phyloP scores from a whole-genome alignment of 331 rosid genomes.

The Telfairia occidentalis region DNA sequence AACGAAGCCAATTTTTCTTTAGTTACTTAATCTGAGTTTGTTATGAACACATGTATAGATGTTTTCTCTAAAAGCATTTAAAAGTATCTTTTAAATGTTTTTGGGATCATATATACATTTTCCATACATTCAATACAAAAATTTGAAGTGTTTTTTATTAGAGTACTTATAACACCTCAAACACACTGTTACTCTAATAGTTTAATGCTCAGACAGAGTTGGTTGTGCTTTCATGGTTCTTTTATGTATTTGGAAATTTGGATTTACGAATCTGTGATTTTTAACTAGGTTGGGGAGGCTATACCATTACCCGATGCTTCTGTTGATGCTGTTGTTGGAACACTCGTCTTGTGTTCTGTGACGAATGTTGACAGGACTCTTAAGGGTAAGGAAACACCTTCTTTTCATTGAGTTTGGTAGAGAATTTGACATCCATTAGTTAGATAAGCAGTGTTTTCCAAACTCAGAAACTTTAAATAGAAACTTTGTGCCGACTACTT shows the following conservation, averaged over 20 bases:
- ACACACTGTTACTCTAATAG: neutral
- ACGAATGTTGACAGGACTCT: conserved; percentile 57
- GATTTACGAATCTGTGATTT: conserved; percentile 1
- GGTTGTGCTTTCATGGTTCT: neutral
- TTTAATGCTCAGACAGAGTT: neutral
- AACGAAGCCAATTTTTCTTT: neutral
- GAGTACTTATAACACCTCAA: neutral
- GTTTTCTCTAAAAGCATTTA: neutral
- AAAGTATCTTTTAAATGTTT: neutral
- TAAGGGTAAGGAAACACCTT: conserved; percentile 35
- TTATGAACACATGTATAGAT: neutral
- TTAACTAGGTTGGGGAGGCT: conserved; percentile 67
- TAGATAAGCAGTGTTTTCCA: neutral
- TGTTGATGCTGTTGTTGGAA: conserved; percentile 87
- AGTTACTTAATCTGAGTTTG: neutral
- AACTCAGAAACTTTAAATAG: neutral
- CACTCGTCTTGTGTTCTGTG: conserved; percentile 81
- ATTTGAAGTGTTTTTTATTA: neutral
- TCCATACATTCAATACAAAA: neutral
- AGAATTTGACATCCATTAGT: neutral
- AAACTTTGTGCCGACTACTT: neutral
- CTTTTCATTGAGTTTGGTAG: neutral
- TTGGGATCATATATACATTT: neutral
- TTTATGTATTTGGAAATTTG: neutral
- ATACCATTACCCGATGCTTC: conserved; percentile 78